Evolutionary conservation across 768 basidiomycete genomes (phyloP).

Genomic region (Pisolithus microcarpus): DNA sequence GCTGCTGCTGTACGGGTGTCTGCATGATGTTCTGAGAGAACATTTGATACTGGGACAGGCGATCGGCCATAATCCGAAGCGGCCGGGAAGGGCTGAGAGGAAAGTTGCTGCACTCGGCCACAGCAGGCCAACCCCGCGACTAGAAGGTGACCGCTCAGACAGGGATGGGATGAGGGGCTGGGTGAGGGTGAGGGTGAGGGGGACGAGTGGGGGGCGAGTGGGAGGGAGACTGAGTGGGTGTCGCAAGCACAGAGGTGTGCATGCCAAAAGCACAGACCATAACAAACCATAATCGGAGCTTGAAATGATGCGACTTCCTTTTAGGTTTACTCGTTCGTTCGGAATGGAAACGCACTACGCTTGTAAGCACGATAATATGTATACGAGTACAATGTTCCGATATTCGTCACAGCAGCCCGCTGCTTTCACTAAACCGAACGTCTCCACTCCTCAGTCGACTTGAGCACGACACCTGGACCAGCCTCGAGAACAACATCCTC

Average conservation of each 20-base stretch:
- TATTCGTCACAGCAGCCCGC: background rate
- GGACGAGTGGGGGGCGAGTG: no score
- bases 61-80: constrained; percentile 55
- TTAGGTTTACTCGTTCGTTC: no score
- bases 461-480: constrained; percentile 54
- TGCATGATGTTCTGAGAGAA: constrained; percentile 42
- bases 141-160: no score
- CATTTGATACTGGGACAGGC: constrained; percentile 48
- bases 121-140: constrained; percentile 13
- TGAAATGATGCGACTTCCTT: constrained; percentile 8
- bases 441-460: constrained; percentile 21
- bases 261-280: constrained; percentile 35
- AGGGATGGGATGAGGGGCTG: no score
- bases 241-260: constrained; percentile 39
- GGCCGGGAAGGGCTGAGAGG: constrained; percentile 17
- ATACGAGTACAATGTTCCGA: no score
- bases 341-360: no score
- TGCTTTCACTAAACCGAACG: constrained; percentile 14
- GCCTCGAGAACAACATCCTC: constrained; percentile 70
- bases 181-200: no score
- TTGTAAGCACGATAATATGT: no score
- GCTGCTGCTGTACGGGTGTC: constrained; percentile 33
- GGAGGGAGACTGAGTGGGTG: constrained; percentile 14
- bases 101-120: background rate
- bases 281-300: constrained; percentile 28